phyloP scores from a whole-genome alignment of 2,329 filamentous ascomycete genomes.

The Hymenoscyphus infarciens region DNA sequence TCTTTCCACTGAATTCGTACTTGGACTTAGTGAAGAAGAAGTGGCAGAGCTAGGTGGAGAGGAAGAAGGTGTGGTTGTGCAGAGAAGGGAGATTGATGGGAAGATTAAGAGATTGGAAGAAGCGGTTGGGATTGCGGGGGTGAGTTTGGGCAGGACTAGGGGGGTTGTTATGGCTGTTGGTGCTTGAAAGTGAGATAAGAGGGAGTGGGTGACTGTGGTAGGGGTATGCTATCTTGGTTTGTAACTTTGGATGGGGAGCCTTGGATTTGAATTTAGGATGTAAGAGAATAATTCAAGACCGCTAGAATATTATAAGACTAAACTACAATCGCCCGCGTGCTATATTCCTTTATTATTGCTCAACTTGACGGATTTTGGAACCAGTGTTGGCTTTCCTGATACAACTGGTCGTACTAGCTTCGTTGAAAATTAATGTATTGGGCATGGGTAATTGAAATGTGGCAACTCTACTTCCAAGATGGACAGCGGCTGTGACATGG shows the following conservation, averaged over 20 bases:
- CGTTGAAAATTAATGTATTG: no score
- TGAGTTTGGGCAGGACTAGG: conserved; percentile 10
- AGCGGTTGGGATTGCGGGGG: conserved; percentile 18
- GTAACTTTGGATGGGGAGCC: background rate
- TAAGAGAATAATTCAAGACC: background rate
- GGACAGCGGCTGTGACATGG: no score
- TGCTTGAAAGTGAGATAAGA: no score
- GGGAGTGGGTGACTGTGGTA: background rate
- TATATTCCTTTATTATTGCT: no score
- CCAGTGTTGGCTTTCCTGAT: no score
- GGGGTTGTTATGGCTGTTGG: background rate
- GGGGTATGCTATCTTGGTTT: background rate
- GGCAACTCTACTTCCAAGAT: no score
- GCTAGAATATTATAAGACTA: no score
- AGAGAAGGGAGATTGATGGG: conserved; percentile 14
- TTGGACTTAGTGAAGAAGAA: conserved; percentile 21
- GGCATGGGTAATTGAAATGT: no score
- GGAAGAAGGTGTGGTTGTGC: conserved; percentile 20
- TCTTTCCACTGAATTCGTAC: conserved; percentile 26
- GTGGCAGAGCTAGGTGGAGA: conserved; percentile 24
- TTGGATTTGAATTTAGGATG: background rate
- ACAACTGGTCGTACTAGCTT: no score
- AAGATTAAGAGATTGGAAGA: conserved; percentile 16
- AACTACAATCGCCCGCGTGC: no score
- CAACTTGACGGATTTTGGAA: no score